Evolutionary conservation across 2,329 filamentous ascomycete genomes (phyloP), one percentile per base, ranked within the genome.

Genomic region (Fusarium nurragi): DNA sequence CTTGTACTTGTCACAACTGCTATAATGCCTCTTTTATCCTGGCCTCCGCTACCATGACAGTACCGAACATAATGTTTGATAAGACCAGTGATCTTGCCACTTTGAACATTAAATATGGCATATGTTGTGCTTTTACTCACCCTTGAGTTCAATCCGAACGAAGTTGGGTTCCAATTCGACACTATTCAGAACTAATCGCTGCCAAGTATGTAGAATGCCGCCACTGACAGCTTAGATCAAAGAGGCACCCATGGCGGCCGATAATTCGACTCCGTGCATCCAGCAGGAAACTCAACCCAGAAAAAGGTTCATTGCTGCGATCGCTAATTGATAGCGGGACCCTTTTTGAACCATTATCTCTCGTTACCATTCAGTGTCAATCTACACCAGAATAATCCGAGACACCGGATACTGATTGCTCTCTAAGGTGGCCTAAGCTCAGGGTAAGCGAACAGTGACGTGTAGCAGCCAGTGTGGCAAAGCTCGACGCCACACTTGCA

Each of bases 401-500:
- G 5, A 13, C 7, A 32, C 4, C 14, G 13, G n/a, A n/a, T n/a
- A n/a, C n/a, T n/a, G n/a, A n/a, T n/a, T n/a, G 6, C 28, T 4
- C 14, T 16, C 13, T 32, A 16, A 14, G 13, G 14, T 32, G 32
- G 32, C n/a, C 32, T 34, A 2, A 18, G 32, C 32, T 34, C 32
- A 19, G 22, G n/a, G 23, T 60, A 46, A 60, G 25, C 65, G 56
- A 12, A 40, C 37, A 44, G 34, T 59, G n/a, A 38, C 44, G 44
- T 43, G 44, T 68, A 54, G 34, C 25, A 23, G 34, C 45, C 48
- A 43, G 32, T 72, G 69, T 71, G 69, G 69, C 69, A 68, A 41
- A 57, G 64, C 56, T 66, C 34, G 23, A 49, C 58, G 58, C 63
- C 68, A 67, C 67, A 69, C 56, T 60, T 54, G 56, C 50, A 37